These are phyloP conservation scores for Linnemannia exigua DNA, from an alignment of 192 early-diverging fungal species.

Conservation along the genomic window DNA sequence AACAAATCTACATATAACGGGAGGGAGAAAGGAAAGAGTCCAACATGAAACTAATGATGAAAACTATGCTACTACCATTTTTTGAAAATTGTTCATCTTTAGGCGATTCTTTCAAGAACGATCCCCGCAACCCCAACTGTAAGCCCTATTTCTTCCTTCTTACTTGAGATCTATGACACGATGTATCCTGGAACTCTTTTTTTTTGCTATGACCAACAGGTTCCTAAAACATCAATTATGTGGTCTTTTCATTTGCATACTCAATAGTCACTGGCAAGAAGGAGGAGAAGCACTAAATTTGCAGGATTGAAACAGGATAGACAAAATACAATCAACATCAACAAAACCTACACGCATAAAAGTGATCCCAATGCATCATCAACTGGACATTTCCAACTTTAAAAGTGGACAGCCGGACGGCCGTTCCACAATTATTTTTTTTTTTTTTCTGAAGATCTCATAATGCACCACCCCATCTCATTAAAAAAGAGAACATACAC, in stretches of 20 bases:
- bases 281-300: conserved; percentile 54
- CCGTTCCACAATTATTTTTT: too few relatives aligned
- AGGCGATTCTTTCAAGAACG: conserved; percentile 68
- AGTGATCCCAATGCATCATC: not conserved
- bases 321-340: not conserved
- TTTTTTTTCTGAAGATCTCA: not conserved
- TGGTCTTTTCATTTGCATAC: not conserved
- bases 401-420: not conserved
- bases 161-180: not conserved
- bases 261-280: conserved; percentile 53
- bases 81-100: not conserved
- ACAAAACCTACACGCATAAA: not conserved
- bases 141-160: conserved; percentile 19
- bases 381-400: not conserved
- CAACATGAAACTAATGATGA: not conserved
- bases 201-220: not conserved
- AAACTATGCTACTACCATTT: not conserved
- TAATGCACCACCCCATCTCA: not conserved
- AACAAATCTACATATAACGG: too few relatives aligned
- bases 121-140: conserved; percentile 70
- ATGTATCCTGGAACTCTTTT: not conserved
- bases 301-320: conserved; percentile 4
- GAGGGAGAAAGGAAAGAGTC: too few relatives aligned
- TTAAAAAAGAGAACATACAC: not conserved
- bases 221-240: not conserved